These are phyloP conservation scores for Protomyces lactucae-debilis DNA, from an alignment of 1,139 yeast genomes.

Conservation along the genomic window DNA sequence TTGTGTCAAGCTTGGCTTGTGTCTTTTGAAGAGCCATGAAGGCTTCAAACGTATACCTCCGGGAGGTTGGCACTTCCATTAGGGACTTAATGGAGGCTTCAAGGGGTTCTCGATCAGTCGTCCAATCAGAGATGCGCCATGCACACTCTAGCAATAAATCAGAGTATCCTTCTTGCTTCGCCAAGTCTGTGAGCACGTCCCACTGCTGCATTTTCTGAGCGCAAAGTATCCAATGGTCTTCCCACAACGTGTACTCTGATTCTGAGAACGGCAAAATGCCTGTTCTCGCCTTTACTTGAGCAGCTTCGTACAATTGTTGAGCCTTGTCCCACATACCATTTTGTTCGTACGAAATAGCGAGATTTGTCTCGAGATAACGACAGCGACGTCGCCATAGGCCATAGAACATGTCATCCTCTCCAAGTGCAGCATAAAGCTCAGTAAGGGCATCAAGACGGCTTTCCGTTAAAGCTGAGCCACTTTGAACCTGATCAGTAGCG, in stretches of 20 bases:
- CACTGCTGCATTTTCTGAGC: slow-evolving; percentile 97
- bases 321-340: slow-evolving; percentile 95
- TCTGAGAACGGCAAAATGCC: slow-evolving; percentile 95
- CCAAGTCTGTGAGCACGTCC: slow-evolving; percentile 94
- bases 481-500: slow-evolving; percentile 47
- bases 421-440: slow-evolving; percentile 79
- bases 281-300: slow-evolving; percentile 92
- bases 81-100: slow-evolving; percentile 93
- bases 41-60: slow-evolving; percentile 92
- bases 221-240: slow-evolving; percentile 96
- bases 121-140: slow-evolving; percentile 99
- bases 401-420: slow-evolving; percentile 94
- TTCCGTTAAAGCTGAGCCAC: slow-evolving; percentile 57
- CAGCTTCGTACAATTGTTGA: slow-evolving; percentile 89
- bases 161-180: slow-evolving; percentile 96
- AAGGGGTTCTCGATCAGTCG: slow-evolving; percentile 85
- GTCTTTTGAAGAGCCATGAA: slow-evolving; percentile 88
- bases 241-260: slow-evolving; percentile 95
- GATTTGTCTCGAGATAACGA: slow-evolving; percentile 83
- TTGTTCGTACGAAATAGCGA: slow-evolving; percentile 91
- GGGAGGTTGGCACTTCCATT: slow-evolving; percentile 97
- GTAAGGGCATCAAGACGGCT: slow-evolving; percentile 86
- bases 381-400: slow-evolving; percentile 97
- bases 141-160: slow-evolving; percentile 94
- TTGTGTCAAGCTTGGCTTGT: slow-evolving; percentile 78